Percentiles rank a stretch among this genome's conserved stretches.
Evolutionary conservation across 768 basidiomycete genomes (phyloP).

Genomic region (Terana coerulea): DNA sequence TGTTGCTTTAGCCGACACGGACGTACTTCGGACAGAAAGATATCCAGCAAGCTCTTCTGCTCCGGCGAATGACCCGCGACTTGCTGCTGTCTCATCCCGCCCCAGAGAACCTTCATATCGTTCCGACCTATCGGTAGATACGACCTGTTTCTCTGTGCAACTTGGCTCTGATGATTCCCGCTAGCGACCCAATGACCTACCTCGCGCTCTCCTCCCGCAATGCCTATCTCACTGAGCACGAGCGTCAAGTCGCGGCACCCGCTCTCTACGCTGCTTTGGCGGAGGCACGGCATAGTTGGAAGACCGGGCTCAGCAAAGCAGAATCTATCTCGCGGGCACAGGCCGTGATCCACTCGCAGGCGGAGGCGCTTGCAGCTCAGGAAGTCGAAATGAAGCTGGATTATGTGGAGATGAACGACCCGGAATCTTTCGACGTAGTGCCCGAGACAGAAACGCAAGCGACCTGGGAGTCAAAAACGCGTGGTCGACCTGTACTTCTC

Average conservation of each 20-base stretch:
- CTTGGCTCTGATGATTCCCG: neutral
- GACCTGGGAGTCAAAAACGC: constrained; percentile 25
- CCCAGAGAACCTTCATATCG: constrained; percentile 71
- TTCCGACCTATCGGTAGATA: constrained; percentile 69
- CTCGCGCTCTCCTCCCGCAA: constrained; percentile 93
- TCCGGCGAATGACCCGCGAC: constrained; percentile 76
- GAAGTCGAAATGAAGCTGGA: constrained; percentile 63
- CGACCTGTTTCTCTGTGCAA: neutral
- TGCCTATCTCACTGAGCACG: constrained; percentile 64
- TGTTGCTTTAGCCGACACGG: constrained; percentile 65
- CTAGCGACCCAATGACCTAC: constrained; percentile 45
- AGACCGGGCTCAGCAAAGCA: constrained; percentile 42
- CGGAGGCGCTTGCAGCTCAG: constrained; percentile 18
- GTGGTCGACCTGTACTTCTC: constrained; percentile 51
- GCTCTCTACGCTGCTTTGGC: constrained; percentile 67
- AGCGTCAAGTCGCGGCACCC: constrained; percentile 59
- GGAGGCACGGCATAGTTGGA: constrained; percentile 55
- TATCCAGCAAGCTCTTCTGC: constrained; percentile 90
- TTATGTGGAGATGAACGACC: constrained; percentile 88
- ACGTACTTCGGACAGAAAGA: constrained; percentile 98
- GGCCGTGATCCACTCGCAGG: constrained; percentile 34
- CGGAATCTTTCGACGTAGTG: constrained; percentile 67
- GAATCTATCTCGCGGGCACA: constrained; percentile 45
- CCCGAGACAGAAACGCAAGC: constrained; percentile 25
- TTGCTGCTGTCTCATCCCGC: constrained; percentile 77